phyloP scores from a whole-genome alignment of 2,329 filamentous ascomycete genomes.

The Ophiobolus disseminans region DNA sequence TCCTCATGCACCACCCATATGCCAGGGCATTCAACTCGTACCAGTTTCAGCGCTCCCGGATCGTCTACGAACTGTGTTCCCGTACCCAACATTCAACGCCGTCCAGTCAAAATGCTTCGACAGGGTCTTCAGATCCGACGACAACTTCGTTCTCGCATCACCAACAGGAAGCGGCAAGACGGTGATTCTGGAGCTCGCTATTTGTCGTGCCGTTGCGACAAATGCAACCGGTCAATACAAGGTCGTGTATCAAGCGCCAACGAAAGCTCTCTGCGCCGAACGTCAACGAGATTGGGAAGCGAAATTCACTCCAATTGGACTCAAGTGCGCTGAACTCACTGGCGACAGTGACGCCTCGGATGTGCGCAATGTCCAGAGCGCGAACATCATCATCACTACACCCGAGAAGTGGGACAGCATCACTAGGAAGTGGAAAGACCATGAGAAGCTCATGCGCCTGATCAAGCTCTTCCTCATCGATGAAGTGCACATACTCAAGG shows the following conservation, averaged over 20 bases:
- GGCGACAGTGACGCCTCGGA: conserved; percentile 77
- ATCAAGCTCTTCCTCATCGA: conserved; percentile 85
- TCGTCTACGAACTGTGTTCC: conserved; percentile 72
- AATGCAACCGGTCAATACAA: conserved; percentile 71
- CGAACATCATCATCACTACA: conserved; percentile 84
- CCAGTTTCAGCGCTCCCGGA: conserved; percentile 70
- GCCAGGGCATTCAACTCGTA: conserved; percentile 68
- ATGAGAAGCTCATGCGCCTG: conserved; percentile 74
- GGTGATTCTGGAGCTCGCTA: conserved; percentile 78
- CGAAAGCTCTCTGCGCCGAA: conserved; percentile 82
- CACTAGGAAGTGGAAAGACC: conserved; percentile 85
- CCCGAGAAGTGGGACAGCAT: conserved; percentile 93
- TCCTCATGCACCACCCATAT: conserved; percentile 41
- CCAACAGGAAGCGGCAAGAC: conserved; percentile 90
- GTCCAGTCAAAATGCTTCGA: conserved; percentile 82
- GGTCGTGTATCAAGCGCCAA: conserved; percentile 84
- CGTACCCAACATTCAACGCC: conserved; percentile 79
- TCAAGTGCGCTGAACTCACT: conserved; percentile 79
- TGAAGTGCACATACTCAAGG: conserved; percentile 86
- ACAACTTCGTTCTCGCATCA: conserved; percentile 81
- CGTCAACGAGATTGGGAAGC: conserved; percentile 76
- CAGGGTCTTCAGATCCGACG: conserved; percentile 68
- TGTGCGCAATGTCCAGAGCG: conserved; percentile 72
- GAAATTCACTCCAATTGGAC: conserved; percentile 72
- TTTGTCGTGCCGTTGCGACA: conserved; percentile 71